These are phyloP conservation scores for Arabidopsis arenosa DNA, from an alignment of 345 rosid species.

Conservation along the genomic window DNA sequence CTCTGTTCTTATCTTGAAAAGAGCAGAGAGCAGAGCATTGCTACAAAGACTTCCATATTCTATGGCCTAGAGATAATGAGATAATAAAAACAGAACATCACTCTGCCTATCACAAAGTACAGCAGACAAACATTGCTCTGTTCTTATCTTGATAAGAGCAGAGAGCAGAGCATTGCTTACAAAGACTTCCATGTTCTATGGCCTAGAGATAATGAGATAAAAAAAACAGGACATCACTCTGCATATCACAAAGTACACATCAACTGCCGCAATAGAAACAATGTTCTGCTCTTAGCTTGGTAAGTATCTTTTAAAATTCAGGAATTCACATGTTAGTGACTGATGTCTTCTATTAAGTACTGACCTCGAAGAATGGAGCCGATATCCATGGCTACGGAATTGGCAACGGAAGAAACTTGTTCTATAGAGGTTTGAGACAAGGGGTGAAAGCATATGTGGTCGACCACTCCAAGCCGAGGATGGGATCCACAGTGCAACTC, in stretches of 20 bases:
- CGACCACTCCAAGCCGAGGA: slow-evolving; percentile 94
- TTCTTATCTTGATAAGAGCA: background rate
- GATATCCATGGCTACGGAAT: slow-evolving; percentile 67
- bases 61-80: background rate
- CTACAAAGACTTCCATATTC: slow-evolving; percentile 1
- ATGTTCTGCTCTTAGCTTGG: background rate
- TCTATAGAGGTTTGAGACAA: slow-evolving; percentile 62
- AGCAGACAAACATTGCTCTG: slow-evolving; percentile 1
- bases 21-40: background rate
- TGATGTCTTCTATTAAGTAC: slow-evolving; percentile 22
- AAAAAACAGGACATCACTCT: background rate
- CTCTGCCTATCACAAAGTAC: background rate
- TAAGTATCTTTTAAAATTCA: background rate
- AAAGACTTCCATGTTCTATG: slow-evolving; percentile 6
- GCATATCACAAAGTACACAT: background rate
- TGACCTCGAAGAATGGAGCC: slow-evolving; percentile 76
- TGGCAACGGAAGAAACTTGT: slow-evolving; percentile 69
- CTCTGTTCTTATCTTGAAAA: background rate
- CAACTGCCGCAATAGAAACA: background rate
- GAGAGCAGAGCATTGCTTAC: background rate
- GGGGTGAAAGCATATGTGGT: slow-evolving; percentile 92
- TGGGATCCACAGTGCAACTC: slow-evolving; percentile 78
- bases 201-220: background rate
- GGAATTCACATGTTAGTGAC: background rate
- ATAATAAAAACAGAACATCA: background rate